phyloP scores from a whole-genome alignment of 768 basidiomycete genomes.

The Podaxis sp. region DNA sequence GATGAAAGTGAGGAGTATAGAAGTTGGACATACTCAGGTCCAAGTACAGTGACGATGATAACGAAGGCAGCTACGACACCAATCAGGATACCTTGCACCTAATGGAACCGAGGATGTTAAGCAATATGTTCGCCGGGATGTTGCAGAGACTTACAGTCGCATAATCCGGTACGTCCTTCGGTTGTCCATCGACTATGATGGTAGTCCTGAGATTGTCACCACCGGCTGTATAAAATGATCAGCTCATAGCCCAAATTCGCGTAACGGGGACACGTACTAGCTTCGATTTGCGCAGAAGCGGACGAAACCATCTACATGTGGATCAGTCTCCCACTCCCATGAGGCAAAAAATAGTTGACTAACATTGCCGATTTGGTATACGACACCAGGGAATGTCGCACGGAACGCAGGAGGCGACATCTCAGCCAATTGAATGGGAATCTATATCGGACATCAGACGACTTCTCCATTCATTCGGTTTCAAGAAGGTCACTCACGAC shows the following conservation, averaged over 20 bases:
- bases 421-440: constrained; percentile 80
- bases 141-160: constrained; percentile 12
- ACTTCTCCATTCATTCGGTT: constrained; percentile 35
- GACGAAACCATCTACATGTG: constrained; percentile 55
- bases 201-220: constrained; percentile 56
- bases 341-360: constrained; percentile 24
- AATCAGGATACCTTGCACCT: constrained; percentile 86
- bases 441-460: constrained; percentile 31
- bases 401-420: constrained; percentile 88
- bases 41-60: constrained; percentile 72
- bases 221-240: constrained; percentile 44
- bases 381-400: constrained; percentile 83
- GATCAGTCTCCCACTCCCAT: not conserved
- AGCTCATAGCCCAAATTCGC: constrained; percentile 20
- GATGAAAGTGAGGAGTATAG: not conserved
- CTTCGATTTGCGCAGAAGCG: constrained; percentile 80
- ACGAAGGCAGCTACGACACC: constrained; percentile 80
- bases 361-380: constrained; percentile 81
- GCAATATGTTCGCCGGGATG: constrained; percentile 11
- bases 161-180: constrained; percentile 41
- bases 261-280: constrained; percentile 40
- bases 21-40: constrained; percentile 58
- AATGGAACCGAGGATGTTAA: constrained; percentile 12
- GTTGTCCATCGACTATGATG: constrained; percentile 42
- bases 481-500: constrained; percentile 58